Conservation (phyloP, 352 stramenopile species). For the Phytophthora pisi region DNA sequence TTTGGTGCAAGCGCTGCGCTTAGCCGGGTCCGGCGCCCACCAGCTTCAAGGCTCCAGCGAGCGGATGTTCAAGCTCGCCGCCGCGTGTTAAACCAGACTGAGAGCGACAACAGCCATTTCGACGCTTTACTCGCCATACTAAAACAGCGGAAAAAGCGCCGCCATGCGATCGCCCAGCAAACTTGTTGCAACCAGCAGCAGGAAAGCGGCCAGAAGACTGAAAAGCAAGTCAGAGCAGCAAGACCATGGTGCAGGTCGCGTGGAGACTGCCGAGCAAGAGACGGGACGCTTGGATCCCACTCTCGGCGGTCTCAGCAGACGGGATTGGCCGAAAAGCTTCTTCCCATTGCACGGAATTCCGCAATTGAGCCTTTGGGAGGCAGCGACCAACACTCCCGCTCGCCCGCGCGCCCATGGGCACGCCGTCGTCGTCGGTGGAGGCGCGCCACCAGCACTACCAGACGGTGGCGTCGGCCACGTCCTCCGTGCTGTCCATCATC, state of each 20-base stretch:
- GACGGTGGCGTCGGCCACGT: constrained; percentile 66
- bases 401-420: constrained; percentile 5
- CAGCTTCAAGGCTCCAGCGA: constrained; percentile 22
- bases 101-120: not conserved
- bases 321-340: not conserved
- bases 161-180: not conserved
- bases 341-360: not conserved
- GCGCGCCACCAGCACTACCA: constrained; percentile 41
- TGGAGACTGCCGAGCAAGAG: not conserved
- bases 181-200: not conserved
- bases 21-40: constrained; percentile 14
- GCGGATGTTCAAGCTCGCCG: not conserved
- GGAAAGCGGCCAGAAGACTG: not conserved
- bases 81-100: constrained; percentile 1
- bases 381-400: not conserved
- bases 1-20: constrained; percentile 30
- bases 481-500: constrained; percentile 81
- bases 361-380: constrained; percentile 11
- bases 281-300: not conserved
- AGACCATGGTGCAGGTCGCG: constrained; percentile 9
- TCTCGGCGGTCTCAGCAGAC: constrained; percentile 1
- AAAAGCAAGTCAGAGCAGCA: not conserved
- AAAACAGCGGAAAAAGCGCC: not conserved
- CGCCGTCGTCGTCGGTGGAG: constrained; percentile 16
- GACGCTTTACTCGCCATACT: not conserved